These are phyloP conservation scores for Fusarium coffeatum DNA, from an alignment of 2,329 filamentous ascomycete species.

Conservation along the genomic window DNA sequence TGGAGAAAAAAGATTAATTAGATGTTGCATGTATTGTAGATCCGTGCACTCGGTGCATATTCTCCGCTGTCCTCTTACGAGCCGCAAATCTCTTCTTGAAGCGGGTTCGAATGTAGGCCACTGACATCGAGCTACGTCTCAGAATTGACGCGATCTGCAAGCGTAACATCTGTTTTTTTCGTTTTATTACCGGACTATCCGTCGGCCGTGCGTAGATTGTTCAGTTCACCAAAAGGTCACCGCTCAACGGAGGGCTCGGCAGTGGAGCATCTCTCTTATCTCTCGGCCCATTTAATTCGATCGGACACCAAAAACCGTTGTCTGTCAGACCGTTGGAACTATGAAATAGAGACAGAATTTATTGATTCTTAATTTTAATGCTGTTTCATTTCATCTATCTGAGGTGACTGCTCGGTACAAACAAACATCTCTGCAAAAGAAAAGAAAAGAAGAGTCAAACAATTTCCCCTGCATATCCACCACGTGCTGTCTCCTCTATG, in stretches of 20 bases:
- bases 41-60: background rate
- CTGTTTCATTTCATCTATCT: background rate
- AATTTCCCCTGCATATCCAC: background rate
- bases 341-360: too few relatives aligned
- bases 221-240: background rate
- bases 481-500: background rate
- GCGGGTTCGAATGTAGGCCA: background rate
- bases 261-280: background rate
- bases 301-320: background rate
- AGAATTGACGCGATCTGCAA: background rate
- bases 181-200: background rate
- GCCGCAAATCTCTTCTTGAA: background rate
- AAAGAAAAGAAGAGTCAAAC: background rate
- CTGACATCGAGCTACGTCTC: background rate
- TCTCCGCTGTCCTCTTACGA: background rate
- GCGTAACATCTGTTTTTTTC: background rate
- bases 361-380: too few relatives aligned
- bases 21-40: background rate
- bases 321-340: background rate
- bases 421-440: background rate
- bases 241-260: background rate
- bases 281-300: background rate
- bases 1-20: background rate
- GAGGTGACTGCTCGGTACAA: background rate
- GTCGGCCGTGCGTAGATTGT: background rate